phyloP scores from a whole-genome alignment of 345 rosid genomes.

The Brassica carinata region DNA sequence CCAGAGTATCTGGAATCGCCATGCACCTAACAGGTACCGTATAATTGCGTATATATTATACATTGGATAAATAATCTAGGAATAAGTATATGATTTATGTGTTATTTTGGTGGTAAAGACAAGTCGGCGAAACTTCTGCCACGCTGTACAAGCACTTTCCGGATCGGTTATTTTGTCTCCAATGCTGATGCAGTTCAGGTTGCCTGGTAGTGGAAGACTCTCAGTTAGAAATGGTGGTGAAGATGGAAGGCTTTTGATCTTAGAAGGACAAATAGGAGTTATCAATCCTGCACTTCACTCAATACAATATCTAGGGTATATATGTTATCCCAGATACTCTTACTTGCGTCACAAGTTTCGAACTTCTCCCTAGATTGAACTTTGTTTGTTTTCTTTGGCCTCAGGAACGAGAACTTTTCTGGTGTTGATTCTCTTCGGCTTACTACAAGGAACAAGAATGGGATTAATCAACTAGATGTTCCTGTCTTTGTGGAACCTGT shows the following conservation, averaged over 20 bases:
- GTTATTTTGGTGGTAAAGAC: conserved; percentile 8
- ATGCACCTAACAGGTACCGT: conserved; percentile 6
- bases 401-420: conserved; percentile 75
- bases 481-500: conserved; percentile 63
- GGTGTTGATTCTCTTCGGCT: conserved; percentile 69
- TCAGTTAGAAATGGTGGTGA: conserved; percentile 47
- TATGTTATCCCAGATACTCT: too few species aligned
- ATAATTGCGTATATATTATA: not conserved
- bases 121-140: conserved; percentile 16
- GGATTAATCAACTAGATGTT: conserved; percentile 62
- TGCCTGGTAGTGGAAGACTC: conserved; percentile 52
- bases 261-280: conserved; percentile 65
- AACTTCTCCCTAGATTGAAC: not conserved
- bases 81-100: not conserved
- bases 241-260: conserved; percentile 49
- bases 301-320: conserved; percentile 88
- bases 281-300: conserved; percentile 74
- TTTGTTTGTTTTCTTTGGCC: not conserved
- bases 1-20: conserved; percentile 14
- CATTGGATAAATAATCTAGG: not conserved
- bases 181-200: conserved; percentile 68
- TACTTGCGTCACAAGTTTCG: too few species aligned
- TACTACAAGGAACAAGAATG: conserved; percentile 73
- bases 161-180: conserved; percentile 68
- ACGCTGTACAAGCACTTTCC: conserved; percentile 51